phyloP scores from a whole-genome alignment of 2,329 filamentous ascomycete genomes.

The Verticillium zaregamsianum region DNA sequence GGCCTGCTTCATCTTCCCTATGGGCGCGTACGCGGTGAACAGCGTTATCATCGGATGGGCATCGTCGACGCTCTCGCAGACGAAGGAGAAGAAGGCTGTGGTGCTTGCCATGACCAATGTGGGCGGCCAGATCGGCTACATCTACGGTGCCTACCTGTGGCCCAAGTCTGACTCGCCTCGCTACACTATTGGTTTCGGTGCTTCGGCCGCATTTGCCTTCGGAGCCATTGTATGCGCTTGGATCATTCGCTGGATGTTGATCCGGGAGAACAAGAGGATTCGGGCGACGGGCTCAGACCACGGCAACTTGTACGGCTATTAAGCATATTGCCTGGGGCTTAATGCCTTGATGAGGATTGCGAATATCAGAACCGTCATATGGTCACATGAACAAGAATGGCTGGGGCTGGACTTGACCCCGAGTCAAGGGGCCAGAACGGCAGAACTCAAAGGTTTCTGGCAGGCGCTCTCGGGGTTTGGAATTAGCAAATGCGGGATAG shows the following conservation, averaged over 20 bases:
- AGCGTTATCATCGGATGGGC: slow-evolving; percentile 43
- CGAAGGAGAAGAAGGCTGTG: slow-evolving; percentile 44
- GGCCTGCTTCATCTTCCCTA: slow-evolving; percentile 36
- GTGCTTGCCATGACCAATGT: slow-evolving; percentile 45
- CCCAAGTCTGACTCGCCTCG: slow-evolving; percentile 37
- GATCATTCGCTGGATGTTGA: slow-evolving; percentile 34
- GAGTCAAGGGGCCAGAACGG: too few species aligned
- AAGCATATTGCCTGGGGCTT: slow-evolving; percentile 14
- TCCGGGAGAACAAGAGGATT: slow-evolving; percentile 36
- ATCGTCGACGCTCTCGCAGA: slow-evolving; percentile 37
- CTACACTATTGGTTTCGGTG: slow-evolving; percentile 39
- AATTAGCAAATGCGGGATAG: too few species aligned
- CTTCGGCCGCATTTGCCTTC: slow-evolving; percentile 37
- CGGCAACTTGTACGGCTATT: slow-evolving; percentile 34
- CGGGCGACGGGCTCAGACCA: slow-evolving; percentile 24
- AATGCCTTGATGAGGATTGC: too few species aligned
- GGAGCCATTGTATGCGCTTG: slow-evolving; percentile 34
- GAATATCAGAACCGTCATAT: too few species aligned
- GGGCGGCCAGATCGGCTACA: slow-evolving; percentile 39
- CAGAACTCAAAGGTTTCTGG: too few species aligned
- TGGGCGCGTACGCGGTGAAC: slow-evolving; percentile 36
- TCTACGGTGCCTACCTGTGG: slow-evolving; percentile 49
- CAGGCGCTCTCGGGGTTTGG: too few species aligned
- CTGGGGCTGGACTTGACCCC: too few species aligned
- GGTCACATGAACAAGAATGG: too few species aligned